Evolutionary conservation across 2,329 filamentous ascomycete species (phyloP).

Genomic region (Colletotrichum abscissum): DNA sequence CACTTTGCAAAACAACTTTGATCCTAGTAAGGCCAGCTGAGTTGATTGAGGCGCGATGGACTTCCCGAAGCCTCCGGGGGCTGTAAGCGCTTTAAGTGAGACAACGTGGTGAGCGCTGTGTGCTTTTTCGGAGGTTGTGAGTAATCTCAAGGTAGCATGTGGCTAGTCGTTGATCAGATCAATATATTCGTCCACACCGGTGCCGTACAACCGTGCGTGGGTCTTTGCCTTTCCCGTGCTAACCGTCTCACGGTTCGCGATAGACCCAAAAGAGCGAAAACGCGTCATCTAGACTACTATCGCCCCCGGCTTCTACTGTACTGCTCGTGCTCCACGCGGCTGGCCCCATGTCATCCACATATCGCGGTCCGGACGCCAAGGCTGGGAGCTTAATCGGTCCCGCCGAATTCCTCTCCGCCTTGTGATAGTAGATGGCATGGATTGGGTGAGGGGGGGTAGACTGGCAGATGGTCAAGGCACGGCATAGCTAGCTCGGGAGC

Average conservation of each 20-base stretch:
- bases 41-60: background rate
- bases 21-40: background rate
- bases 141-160: background rate
- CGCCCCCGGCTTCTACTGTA: background rate
- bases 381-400: background rate
- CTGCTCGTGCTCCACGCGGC: background rate
- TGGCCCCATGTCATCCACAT: background rate
- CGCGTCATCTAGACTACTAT: constrained; percentile 14
- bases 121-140: background rate
- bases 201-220: constrained; percentile 23
- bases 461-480: background rate
- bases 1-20: background rate
- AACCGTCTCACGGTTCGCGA: background rate
- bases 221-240: background rate
- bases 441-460: background rate
- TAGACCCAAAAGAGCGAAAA: background rate
- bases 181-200: background rate
- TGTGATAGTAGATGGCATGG: background rate
- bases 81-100: background rate
- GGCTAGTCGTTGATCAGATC: background rate
- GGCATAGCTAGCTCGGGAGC: background rate
- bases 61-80: background rate
- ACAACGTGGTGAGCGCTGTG: background rate
- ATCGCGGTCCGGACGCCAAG: background rate
- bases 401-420: background rate